These are phyloP conservation scores for Phanerodontia chrysosporium DNA, from an alignment of 768 basidiomycete species.

Conservation along the genomic window DNA sequence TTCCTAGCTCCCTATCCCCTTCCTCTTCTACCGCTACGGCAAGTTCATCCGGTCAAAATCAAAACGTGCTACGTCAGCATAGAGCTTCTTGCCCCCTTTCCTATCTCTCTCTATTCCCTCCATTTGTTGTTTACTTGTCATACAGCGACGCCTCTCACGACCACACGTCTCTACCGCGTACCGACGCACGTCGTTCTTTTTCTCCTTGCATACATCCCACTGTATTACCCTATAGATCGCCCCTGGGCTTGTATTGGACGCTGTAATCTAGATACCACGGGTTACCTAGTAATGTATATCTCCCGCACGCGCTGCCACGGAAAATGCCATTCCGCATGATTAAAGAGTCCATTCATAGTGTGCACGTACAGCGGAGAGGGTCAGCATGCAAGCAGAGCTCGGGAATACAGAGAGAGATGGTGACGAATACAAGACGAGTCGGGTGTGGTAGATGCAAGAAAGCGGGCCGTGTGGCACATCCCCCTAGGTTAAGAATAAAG, in stretches of 20 bases:
- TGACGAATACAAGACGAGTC: background rate
- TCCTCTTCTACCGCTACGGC: slow-evolving; percentile 38
- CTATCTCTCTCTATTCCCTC: background rate
- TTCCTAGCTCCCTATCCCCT: slow-evolving; percentile 25
- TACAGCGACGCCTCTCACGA: background rate
- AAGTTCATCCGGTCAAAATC: slow-evolving; percentile 34
- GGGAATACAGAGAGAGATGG: background rate
- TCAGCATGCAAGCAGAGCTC: background rate
- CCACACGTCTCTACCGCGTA: background rate
- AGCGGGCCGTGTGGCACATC: background rate
- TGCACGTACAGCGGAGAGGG: background rate
- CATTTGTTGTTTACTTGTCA: background rate
- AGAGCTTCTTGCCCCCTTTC: background rate
- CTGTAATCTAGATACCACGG: background rate
- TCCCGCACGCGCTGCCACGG: background rate
- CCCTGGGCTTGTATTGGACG: background rate
- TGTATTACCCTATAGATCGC: background rate
- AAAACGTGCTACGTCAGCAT: slow-evolving; percentile 24
- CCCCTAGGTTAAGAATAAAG: slow-evolving; percentile 6
- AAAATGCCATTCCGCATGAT: background rate
- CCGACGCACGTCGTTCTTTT: background rate
- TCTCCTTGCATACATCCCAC: background rate
- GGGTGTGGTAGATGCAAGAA: background rate
- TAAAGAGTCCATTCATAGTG: background rate
- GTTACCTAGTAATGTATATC: background rate